Percentiles rank a stretch among this genome's conserved stretches.
phyloP scores from a whole-genome alignment of 305 asterid genomes.

The Lippia alba region DNA sequence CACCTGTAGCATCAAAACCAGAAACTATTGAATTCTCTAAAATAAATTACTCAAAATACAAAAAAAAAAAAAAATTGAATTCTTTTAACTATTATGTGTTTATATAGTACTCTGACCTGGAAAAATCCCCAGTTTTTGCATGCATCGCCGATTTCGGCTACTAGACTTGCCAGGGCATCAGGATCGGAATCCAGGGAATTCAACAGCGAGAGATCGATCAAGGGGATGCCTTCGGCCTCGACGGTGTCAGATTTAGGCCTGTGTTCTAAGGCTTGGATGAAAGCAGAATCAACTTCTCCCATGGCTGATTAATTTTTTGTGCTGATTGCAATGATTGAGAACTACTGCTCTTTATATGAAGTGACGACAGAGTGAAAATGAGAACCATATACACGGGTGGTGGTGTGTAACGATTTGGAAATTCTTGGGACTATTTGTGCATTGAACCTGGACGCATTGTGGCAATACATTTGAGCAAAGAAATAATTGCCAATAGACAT shows the following conservation, averaged over 20 bases:
- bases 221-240: conserved; percentile 59
- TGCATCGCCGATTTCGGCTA: conserved; percentile 56
- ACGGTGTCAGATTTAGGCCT: conserved; percentile 51
- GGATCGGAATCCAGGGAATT: conserved; percentile 30
- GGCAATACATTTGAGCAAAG: neutral
- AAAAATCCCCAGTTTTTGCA: conserved; percentile 80
- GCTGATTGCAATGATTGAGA: neutral
- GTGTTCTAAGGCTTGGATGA: conserved; percentile 69
- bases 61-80: too few species aligned
- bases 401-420: neutral
- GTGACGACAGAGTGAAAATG: neutral
- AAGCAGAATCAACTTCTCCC: conserved; percentile 66
- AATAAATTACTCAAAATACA: too few species aligned
- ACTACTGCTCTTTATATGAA: neutral
- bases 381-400: neutral
- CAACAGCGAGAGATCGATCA: conserved; percentile 59
- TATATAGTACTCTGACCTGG: conserved; percentile 37
- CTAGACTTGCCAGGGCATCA: conserved; percentile 32
- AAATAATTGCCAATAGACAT: neutral
- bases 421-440: neutral
- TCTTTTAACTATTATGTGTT: too few species aligned
- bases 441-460: conserved; percentile 40
- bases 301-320: conserved; percentile 39
- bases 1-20: conserved; percentile 30
- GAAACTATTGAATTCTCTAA: neutral